phyloP scores from a whole-genome alignment of 31 red algal species.

The Porphyra umbilicalis region DNA sequence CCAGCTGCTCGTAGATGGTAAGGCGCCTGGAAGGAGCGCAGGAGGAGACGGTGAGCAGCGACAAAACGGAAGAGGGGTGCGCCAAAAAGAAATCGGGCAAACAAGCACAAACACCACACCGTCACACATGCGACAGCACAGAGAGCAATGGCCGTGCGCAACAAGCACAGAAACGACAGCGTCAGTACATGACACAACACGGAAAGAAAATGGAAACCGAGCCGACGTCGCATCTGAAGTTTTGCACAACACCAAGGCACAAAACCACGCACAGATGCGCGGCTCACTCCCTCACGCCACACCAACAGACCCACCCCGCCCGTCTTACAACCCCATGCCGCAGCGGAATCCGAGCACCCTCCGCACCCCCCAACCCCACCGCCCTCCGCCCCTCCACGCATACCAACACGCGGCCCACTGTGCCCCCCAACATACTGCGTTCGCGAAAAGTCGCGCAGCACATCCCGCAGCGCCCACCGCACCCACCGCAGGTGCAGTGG shows the following conservation, averaged over 20 bases:
- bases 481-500: constrained; percentile 18
- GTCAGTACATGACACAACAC: too few relatives aligned
- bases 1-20: constrained; percentile 32
- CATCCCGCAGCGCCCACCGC: constrained; percentile 15
- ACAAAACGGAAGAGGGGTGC: neutral
- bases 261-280: too few relatives aligned
- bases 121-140: too few relatives aligned
- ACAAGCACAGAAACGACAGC: too few relatives aligned
- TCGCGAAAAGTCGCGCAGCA: constrained; percentile 47
- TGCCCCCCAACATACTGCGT: constrained; percentile 34
- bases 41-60: too few relatives aligned
- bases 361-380: neutral
- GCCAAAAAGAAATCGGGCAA: neutral
- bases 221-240: neutral
- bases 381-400: too few relatives aligned
- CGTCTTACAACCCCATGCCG: neutral
- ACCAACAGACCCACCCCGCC: neutral
- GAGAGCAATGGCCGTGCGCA: too few relatives aligned
- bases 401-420: neutral
- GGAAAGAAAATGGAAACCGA: too few relatives aligned
- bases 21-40: neutral
- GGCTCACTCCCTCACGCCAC: neutral
- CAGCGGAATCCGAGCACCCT: neutral
- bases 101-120: too few relatives aligned
- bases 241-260: too few relatives aligned